Evolutionary conservation across 1,139 yeast species (phyloP).

Genomic region (Saccharomyces hybrid): DNA sequence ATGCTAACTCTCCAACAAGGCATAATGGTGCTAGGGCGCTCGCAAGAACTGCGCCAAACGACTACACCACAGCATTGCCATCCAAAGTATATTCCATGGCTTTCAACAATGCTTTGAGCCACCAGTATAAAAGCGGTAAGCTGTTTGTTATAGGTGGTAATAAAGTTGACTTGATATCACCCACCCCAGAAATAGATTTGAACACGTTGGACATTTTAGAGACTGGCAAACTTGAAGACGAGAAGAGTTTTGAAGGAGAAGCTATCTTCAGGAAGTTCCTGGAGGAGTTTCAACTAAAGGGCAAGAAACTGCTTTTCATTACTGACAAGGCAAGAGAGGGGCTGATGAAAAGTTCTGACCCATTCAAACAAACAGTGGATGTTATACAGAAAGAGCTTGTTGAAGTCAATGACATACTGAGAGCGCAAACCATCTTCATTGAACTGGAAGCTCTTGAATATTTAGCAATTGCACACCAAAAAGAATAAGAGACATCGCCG

Average conservation of each 20-base stretch:
- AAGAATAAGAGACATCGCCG: neutral
- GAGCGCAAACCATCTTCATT: constrained; percentile 68
- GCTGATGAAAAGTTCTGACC: constrained; percentile 34
- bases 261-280: constrained; percentile 55
- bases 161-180: constrained; percentile 25
- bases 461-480: constrained; percentile 27
- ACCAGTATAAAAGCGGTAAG: constrained; percentile 68
- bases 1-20: constrained; percentile 87
- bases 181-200: constrained; percentile 24
- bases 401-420: constrained; percentile 76
- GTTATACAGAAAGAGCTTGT: constrained; percentile 70
- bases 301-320: constrained; percentile 59
- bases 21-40: constrained; percentile 86
- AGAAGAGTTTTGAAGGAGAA: constrained; percentile 34
- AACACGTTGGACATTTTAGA: constrained; percentile 19
- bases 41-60: constrained; percentile 86
- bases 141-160: constrained; percentile 59
- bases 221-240: neutral
- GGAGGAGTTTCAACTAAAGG: constrained; percentile 45
- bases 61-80: constrained; percentile 79
- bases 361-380: constrained; percentile 47
- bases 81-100: constrained; percentile 67
- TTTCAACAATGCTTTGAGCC: constrained; percentile 70
- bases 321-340: constrained; percentile 31
- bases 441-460: constrained; percentile 68